Evolutionary conservation across 2,329 filamentous ascomycete genomes (phyloP), one percentile per base, ranked within the genome.

Genomic region (Fusarium pininemorale): DNA sequence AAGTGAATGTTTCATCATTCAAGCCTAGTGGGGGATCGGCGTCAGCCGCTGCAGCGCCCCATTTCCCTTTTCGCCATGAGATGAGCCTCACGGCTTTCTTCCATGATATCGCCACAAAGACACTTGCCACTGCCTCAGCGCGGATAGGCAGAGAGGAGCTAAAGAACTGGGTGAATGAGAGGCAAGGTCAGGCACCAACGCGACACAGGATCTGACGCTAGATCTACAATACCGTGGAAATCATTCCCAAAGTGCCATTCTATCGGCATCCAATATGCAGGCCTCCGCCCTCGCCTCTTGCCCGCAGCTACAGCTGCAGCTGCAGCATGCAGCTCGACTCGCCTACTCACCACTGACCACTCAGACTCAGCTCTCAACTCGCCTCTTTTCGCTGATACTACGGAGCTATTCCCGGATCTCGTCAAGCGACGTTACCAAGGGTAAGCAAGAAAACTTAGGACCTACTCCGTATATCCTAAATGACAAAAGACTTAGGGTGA

Each of bases 31-130:
- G 63, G 72, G 72, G 72, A 74, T 74, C 72, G 53, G 51, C 72
- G 64, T 73, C 72, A 75, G 72, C 68, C 72, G 63, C 66, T 44
- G 44, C 35, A 30, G 30, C 50, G 66, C 72, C 69, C 67, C 67
- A 58, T 70, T 59, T 66, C 37, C 53, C 37, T 30, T 44, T 42
- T 37, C 14, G 18, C 24, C n/a, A 44, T 55, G 64, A 75, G 64
- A 38, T 51, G 68, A 75, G 64, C 72, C 72, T 74, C 69, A 75
- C 72, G 72, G 72, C 72, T 74, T 69, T 56, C 53, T 74, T 74
- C 72, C 72, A 63, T 53, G 55, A 62, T 60, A 61, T 74, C 58
- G 72, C 72, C 72, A 74, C 72, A 39, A 50, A 54, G 51, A 38
- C 56, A 48, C 57, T 41, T 50, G 56, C 41, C 42, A 58, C 42